phyloP scores from a whole-genome alignment of 2,329 filamentous ascomycete species.

The Clarireedia homoeocarpa region DNA sequence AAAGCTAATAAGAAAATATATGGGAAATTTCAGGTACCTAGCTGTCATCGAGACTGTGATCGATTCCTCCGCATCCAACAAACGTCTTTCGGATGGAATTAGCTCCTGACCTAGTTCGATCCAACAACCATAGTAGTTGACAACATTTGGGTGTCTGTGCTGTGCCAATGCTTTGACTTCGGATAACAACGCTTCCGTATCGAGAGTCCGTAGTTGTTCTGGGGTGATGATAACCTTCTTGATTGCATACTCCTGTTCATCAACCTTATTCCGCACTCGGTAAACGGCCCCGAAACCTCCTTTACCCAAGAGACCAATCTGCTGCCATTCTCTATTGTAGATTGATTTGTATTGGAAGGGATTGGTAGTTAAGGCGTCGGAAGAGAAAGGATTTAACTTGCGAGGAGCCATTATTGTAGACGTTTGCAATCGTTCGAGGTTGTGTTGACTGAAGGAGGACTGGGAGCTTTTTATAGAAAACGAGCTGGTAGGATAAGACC shows the following conservation, averaged over 20 bases:
- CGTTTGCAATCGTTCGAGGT: background rate
- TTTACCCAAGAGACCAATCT: slow-evolving; percentile 51
- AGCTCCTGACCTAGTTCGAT: slow-evolving; percentile 37
- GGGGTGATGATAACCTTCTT: slow-evolving; percentile 54
- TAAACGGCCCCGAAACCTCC: slow-evolving; percentile 60
- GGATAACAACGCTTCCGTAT: slow-evolving; percentile 8
- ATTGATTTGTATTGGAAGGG: slow-evolving; percentile 4
- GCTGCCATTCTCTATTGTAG: slow-evolving; percentile 6
- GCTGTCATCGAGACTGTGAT: background rate
- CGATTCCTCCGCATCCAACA: background rate
- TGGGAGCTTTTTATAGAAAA: background rate
- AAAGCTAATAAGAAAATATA: background rate
- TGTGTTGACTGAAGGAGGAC: background rate
- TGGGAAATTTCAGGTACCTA: background rate
- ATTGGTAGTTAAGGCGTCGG: slow-evolving; percentile 2
- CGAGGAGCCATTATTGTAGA: background rate
- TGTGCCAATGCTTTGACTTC: slow-evolving; percentile 55
- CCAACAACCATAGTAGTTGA: slow-evolving; percentile 60
- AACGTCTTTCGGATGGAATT: slow-evolving; percentile 21
- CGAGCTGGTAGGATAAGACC: background rate
- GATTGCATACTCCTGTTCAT: slow-evolving; percentile 54
- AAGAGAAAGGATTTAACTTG: slow-evolving; percentile 5
- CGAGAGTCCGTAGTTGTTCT: slow-evolving; percentile 10
- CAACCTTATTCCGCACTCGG: slow-evolving; percentile 51
- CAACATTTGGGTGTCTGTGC: slow-evolving; percentile 57